Evolutionary conservation across 75 land plant species (phyloP).

Genomic region (Selaginella tamariscina): DNA sequence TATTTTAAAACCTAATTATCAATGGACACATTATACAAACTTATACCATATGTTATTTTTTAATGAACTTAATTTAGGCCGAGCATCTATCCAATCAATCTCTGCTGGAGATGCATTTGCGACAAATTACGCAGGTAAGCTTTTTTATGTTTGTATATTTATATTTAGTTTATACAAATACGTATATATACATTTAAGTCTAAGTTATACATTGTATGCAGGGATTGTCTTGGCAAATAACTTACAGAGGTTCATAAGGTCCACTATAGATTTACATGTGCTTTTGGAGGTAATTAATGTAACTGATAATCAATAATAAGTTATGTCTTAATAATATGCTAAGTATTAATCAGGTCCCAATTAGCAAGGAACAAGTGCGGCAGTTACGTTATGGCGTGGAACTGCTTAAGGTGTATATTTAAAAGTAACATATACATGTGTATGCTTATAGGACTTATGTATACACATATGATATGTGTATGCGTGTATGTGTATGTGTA

Average conservation of each 20-base stretch:
- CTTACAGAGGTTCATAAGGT: constrained; percentile 21
- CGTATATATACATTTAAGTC: too few species aligned
- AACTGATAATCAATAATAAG: too few species aligned
- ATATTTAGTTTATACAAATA: too few species aligned
- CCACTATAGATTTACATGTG: constrained; percentile 38
- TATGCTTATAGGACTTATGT: too few species aligned
- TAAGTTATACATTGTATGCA: constrained; percentile 16
- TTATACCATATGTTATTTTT: too few species aligned
- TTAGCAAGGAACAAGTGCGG: neutral
- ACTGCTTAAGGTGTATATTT: neutral
- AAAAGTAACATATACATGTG: too few species aligned
- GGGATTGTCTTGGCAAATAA: constrained; percentile 34
- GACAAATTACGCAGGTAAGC: neutral
- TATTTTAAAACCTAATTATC: too few species aligned
- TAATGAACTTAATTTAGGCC: neutral
- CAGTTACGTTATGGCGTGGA: neutral
- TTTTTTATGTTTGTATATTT: neutral
- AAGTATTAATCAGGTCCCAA: neutral
- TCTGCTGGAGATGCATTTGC: neutral
- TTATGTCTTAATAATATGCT: too few species aligned
- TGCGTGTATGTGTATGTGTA: too few species aligned
- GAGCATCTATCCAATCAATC: neutral
- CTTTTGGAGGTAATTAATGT: constrained; percentile 38
- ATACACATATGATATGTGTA: too few species aligned
- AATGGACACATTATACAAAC: too few species aligned